A percentile compares a stretch with the other conserved stretches of the same genome.
Evolutionary conservation across 805 yeast species (phyloP).

Genomic region (Hanseniaspora guilliermondii): DNA sequence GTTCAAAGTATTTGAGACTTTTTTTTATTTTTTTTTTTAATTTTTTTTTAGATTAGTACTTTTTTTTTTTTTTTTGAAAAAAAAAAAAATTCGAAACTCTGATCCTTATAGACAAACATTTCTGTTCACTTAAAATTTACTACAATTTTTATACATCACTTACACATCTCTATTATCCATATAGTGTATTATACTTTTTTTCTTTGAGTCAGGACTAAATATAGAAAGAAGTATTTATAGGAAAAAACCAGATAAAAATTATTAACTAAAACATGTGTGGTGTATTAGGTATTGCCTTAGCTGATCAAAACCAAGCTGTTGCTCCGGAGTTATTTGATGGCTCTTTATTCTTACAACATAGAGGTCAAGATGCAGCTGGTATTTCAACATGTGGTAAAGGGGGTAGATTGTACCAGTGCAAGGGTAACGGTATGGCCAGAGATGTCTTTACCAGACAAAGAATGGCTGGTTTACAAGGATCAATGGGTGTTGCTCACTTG

Average conservation of each 20-base stretch:
- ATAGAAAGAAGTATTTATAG: not conserved
- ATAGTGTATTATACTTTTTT: not conserved
- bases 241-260: not conserved
- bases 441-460: conserved; percentile 86
- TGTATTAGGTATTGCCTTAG: conserved; percentile 72
- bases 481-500: conserved; percentile 89
- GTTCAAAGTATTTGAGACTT: not conserved
- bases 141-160: not conserved
- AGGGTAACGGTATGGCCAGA: conserved; percentile 97
- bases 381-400: conserved; percentile 89
- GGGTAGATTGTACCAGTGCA: conserved; percentile 91
- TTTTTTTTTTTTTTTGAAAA: conserved; percentile 3
- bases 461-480: conserved; percentile 69
- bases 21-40: not conserved
- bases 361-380: conserved; percentile 99
- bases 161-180: no score
- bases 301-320: conserved; percentile 58
- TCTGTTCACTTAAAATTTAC: not conserved
- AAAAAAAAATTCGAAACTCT: not conserved
- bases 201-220: no score
- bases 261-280: conserved; percentile 63
- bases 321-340: conserved; percentile 91
- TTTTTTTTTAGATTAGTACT: not conserved
- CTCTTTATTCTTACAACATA: conserved; percentile 80
- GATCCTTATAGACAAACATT: not conserved